Conservation (phyloP, 2,329 filamentous ascomycete species). For the Eutypa lata region DNA sequence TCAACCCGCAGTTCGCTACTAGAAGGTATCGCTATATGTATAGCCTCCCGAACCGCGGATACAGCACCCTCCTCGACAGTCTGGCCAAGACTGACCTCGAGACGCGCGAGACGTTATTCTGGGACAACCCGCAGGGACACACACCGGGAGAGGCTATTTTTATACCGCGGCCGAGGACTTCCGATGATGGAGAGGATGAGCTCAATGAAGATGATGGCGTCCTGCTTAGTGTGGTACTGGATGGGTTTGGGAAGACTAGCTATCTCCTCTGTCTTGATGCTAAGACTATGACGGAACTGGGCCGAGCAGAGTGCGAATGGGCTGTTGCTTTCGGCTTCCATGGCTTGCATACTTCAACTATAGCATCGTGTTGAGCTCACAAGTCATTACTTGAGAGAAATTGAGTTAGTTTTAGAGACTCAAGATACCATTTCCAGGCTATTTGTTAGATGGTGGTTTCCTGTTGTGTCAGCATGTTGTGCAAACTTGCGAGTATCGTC, state of each 20-base stretch:
- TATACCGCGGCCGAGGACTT: conserved; percentile 44
- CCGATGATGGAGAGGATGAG: conserved; percentile 22
- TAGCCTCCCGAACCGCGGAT: conserved; percentile 51
- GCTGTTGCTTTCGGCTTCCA: conserved; percentile 65
- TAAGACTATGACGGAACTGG: conserved; percentile 59
- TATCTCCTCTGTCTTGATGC: conserved; percentile 67
- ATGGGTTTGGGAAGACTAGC: conserved; percentile 55
- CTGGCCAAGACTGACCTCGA: conserved; percentile 63
- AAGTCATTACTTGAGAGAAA: no score
- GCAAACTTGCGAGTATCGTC: no score
- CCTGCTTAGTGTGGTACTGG: conserved; percentile 53
- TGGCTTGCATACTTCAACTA: conserved; percentile 42
- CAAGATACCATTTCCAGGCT: no score
- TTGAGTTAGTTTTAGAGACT: no score
- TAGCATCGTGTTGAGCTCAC: not conserved
- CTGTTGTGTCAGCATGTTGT: no score
- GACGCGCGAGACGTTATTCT: conserved; percentile 50
- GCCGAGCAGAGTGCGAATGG: conserved; percentile 59
- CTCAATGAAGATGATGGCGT: conserved; percentile 50
- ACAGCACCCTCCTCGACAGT: conserved; percentile 58
- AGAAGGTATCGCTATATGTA: conserved; percentile 60
- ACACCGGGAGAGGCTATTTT: conserved; percentile 71
- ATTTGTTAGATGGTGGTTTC: no score
- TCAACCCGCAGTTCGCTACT: conserved; percentile 56
- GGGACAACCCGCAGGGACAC: conserved; percentile 56